These are phyloP conservation scores for Aspergillus sp. DNA, from an alignment of 2,329 filamentous ascomycete genomes.

Conservation along the genomic window DNA sequence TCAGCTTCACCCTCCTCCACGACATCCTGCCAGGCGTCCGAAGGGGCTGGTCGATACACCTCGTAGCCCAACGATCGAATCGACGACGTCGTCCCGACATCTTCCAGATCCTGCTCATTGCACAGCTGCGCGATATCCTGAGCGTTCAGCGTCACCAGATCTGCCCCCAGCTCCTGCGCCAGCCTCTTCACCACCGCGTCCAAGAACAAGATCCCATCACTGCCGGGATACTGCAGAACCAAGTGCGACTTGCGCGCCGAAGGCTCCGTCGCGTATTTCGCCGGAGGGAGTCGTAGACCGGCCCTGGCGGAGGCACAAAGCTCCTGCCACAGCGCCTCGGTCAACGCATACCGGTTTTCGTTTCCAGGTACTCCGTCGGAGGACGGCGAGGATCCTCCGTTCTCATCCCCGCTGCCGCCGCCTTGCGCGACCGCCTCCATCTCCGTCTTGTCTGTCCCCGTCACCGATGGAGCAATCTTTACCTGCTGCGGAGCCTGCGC, in stretches of 20 bases:
- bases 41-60: conserved; percentile 44
- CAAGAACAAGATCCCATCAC: conserved; percentile 55
- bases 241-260: conserved; percentile 56
- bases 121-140: conserved; percentile 48
- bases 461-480: conserved; percentile 24
- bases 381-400: conserved; percentile 10
- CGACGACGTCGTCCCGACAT: conserved; percentile 32
- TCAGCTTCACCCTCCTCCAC: conserved; percentile 49
- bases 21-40: conserved; percentile 31
- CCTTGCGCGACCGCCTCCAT: conserved; percentile 20
- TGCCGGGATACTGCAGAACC: conserved; percentile 59
- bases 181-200: conserved; percentile 63
- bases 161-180: conserved; percentile 55
- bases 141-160: conserved; percentile 45
- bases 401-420: conserved; percentile 22
- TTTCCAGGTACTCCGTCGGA: conserved; percentile 15
- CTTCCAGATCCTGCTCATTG: conserved; percentile 41
- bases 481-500: conserved; percentile 24
- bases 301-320: conserved; percentile 53
- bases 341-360: conserved; percentile 39
- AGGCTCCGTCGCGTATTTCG: conserved; percentile 46
- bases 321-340: conserved; percentile 47
- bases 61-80: conserved; percentile 55
- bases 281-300: conserved; percentile 46
- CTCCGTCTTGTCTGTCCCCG: conserved; percentile 15